These are phyloP conservation scores for Fusarium pininemorale DNA, from an alignment of 2,329 filamentous ascomycete genomes.

Conservation along the genomic window DNA sequence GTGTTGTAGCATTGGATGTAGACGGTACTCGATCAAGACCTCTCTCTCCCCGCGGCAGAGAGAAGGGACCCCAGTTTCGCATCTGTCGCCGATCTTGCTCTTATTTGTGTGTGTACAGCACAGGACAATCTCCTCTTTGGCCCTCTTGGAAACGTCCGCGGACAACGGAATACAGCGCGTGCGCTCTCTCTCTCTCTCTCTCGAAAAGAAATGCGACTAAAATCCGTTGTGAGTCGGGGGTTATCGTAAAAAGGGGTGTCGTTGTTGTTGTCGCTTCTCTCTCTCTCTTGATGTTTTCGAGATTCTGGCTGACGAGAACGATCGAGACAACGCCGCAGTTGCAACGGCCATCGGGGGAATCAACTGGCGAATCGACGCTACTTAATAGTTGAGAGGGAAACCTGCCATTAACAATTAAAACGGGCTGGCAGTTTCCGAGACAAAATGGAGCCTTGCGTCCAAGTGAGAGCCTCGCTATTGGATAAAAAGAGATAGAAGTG, in stretches of 20 bases:
- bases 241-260: background rate
- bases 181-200: background rate
- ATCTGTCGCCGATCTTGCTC: conserved; percentile 21
- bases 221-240: background rate
- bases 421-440: conserved; percentile 26
- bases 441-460: background rate
- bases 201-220: background rate
- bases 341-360: conserved; percentile 17
- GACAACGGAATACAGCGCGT: background rate
- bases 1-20: background rate
- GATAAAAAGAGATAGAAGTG: background rate
- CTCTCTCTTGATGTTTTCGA: background rate
- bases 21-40: conserved; percentile 24
- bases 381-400: conserved; percentile 23
- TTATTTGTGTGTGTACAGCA: background rate
- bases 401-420: conserved; percentile 2
- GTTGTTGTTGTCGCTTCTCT: background rate
- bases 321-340: conserved; percentile 10
- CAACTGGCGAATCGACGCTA: conserved; percentile 28
- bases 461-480: background rate
- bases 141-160: background rate
- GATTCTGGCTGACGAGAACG: conserved; percentile 18
- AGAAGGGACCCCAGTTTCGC: conserved; percentile 16
- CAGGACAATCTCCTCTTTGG: background rate
- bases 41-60: background rate